Percentiles rank a stretch among this genome's conserved stretches.
Conservation (phyloP, 345 rosid genomes). For the Noccaea bulbosa region DNA sequence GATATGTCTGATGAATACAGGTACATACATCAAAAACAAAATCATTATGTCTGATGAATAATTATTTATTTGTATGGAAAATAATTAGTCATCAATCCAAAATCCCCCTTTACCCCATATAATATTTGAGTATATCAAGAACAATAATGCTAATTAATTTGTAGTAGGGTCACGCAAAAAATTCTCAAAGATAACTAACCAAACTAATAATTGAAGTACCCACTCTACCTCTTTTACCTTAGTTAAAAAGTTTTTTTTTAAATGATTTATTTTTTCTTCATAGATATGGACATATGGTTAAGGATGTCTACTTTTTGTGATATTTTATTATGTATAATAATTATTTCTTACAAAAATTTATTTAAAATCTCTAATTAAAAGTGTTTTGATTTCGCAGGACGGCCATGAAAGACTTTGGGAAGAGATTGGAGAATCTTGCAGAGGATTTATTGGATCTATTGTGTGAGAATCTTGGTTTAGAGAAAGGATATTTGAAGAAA, state of each 20-base stretch:
- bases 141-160: background rate
- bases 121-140: background rate
- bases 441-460: slow-evolving; percentile 66
- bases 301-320: background rate
- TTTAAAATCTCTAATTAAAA: background rate
- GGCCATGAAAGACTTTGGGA: slow-evolving; percentile 68
- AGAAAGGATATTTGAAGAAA: slow-evolving; percentile 78
- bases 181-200: no score
- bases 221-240: slow-evolving; percentile 10
- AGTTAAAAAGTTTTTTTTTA: background rate
- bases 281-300: no score
- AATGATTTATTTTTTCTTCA: no score
- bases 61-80: background rate
- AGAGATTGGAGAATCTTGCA: slow-evolving; percentile 67
- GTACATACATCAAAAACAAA: slow-evolving; percentile 30
- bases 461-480: slow-evolving; percentile 84
- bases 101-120: background rate
- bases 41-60: slow-evolving; percentile 54
- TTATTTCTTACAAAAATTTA: no score
- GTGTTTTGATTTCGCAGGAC: slow-evolving; percentile 46
- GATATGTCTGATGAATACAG: slow-evolving; percentile 65
- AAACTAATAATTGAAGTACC: no score
- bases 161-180: background rate
- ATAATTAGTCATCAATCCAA: background rate
- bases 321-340: background rate